Conservation (phyloP, 2,329 filamentous ascomycete genomes). For the Rhinocladiella similis region DNA sequence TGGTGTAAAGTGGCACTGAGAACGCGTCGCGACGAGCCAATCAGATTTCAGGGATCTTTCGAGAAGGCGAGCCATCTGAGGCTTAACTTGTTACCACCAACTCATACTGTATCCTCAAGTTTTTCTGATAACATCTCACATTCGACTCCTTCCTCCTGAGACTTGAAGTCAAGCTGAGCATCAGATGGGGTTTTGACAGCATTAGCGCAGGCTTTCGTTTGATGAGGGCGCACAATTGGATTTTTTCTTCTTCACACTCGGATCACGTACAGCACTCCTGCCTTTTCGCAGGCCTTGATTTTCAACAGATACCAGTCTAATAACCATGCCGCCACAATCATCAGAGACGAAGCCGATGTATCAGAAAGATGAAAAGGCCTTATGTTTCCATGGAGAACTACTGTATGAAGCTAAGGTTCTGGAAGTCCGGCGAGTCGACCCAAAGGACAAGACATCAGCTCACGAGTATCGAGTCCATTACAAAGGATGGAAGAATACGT, state of each 20-base stretch:
- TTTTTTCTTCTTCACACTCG: background rate
- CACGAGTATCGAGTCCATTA: slow-evolving; percentile 94
- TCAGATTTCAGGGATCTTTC: background rate
- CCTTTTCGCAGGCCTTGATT: background rate
- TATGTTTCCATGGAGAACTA: slow-evolving; percentile 96
- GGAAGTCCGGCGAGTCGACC: slow-evolving; percentile 66
- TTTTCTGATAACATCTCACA: background rate
- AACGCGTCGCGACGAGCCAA: slow-evolving; percentile 11
- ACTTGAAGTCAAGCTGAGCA: background rate
- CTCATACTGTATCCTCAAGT: background rate
- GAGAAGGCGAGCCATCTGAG: no score
- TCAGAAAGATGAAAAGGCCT: slow-evolving; percentile 80
- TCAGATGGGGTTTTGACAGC: background rate
- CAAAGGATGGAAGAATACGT: slow-evolving; percentile 99
- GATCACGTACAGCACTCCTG: no score
- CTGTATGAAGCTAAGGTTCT: slow-evolving; percentile 97
- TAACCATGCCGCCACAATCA: slow-evolving; percentile 59
- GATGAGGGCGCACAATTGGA: background rate
- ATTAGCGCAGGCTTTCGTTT: background rate
- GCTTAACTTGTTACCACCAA: no score
- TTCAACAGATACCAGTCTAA: background rate
- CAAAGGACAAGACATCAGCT: slow-evolving; percentile 68
- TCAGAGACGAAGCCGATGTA: slow-evolving; percentile 52
- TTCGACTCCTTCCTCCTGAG: background rate
- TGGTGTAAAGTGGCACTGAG: background rate